Conservation (phyloP, 2,329 filamentous ascomycete species). For the Dactylonectria estremocensis region DNA sequence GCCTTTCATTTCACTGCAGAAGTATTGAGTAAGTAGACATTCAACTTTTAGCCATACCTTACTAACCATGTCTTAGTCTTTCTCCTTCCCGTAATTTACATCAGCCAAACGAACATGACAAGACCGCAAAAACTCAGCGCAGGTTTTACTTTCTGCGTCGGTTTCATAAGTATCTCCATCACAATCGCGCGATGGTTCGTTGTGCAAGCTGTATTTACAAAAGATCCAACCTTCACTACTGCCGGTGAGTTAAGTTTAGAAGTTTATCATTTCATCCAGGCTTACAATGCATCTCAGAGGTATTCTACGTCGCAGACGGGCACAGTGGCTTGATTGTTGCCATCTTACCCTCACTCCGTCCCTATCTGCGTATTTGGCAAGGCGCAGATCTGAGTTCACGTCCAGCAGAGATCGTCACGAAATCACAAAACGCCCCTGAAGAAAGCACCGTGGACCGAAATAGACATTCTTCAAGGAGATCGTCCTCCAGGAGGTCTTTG, state of each 20-base stretch:
- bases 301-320: conserved; percentile 5
- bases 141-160: conserved; percentile 8
- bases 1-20: conserved; percentile 6
- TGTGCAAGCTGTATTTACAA: conserved; percentile 8
- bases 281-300: background rate
- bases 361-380: conserved; percentile 18
- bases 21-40: background rate
- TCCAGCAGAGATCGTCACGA: no score
- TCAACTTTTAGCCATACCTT: no score
- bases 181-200: conserved; percentile 12
- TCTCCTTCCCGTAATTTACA: conserved; percentile 7
- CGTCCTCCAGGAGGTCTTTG: no score
- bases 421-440: no score
- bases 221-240: background rate
- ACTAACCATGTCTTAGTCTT: background rate
- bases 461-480: no score
- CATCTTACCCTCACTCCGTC: conserved; percentile 9
- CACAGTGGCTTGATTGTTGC: conserved; percentile 11
- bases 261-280: no score
- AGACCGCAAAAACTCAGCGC: conserved; percentile 17
- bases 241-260: background rate
- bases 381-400: no score
- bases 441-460: no score
- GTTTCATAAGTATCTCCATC: conserved; percentile 11
- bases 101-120: conserved; percentile 12